Evolutionary conservation across 805 yeast species (phyloP).

Genomic region (Candida arabinofermentans): DNA sequence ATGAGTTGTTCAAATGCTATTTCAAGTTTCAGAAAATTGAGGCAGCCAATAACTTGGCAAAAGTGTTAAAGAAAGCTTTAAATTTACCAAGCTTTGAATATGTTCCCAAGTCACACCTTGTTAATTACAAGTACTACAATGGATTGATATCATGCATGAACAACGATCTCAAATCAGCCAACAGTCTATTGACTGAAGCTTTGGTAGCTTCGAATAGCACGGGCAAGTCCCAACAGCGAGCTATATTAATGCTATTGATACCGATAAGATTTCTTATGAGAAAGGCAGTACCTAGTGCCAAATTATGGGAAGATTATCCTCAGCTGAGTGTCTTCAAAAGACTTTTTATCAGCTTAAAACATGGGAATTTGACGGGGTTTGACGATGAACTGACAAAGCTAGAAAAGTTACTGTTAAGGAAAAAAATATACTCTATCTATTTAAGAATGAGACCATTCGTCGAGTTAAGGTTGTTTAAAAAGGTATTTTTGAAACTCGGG

Average conservation of each 20-base stretch:
- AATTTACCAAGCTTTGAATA: slow-evolving; percentile 48
- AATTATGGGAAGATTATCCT: slow-evolving; percentile 40
- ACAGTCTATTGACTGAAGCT: slow-evolving; percentile 50
- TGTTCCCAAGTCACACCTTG: slow-evolving; percentile 48
- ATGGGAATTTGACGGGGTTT: slow-evolving; percentile 55
- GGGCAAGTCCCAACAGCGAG: slow-evolving; percentile 34
- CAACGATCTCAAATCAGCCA: slow-evolving; percentile 51
- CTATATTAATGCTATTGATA: slow-evolving; percentile 53
- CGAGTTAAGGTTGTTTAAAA: slow-evolving; percentile 47
- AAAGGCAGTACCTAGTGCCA: slow-evolving; percentile 42
- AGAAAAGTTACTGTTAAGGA: slow-evolving; percentile 49
- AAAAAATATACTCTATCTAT: slow-evolving; percentile 57
- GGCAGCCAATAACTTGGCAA: slow-evolving; percentile 69
- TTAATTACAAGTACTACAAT: slow-evolving; percentile 63
- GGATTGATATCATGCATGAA: slow-evolving; percentile 66
- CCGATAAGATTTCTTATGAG: slow-evolving; percentile 57
- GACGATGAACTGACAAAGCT: slow-evolving; percentile 41
- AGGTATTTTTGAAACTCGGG: slow-evolving; percentile 28
- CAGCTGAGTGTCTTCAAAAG: slow-evolving; percentile 40
- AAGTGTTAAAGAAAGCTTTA: slow-evolving; percentile 55
- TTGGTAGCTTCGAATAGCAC: slow-evolving; percentile 30
- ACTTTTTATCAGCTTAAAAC: slow-evolving; percentile 43
- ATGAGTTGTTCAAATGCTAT: slow-evolving; percentile 65
- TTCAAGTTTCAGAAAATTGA: slow-evolving; percentile 63
- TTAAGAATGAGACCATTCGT: slow-evolving; percentile 49